These are phyloP conservation scores for Podaxis sp. DNA, from an alignment of 768 basidiomycete genomes.

Conservation along the genomic window DNA sequence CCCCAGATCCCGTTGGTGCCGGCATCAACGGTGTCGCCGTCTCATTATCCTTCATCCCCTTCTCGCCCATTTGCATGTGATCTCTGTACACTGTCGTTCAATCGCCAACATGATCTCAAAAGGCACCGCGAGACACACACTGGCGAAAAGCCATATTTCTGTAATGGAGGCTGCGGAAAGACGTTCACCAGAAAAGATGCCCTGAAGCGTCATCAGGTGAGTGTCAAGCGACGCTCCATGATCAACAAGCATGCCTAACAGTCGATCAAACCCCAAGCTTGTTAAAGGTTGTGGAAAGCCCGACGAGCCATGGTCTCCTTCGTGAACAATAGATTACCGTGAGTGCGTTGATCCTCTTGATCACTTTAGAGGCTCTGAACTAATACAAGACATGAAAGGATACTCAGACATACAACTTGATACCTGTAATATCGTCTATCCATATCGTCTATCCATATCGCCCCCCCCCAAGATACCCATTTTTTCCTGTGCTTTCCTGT, in stretches of 20 bases:
- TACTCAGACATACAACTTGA: not conserved
- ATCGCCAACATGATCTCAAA: constrained; percentile 82
- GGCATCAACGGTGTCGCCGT: constrained; percentile 22
- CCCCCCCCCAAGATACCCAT: not conserved
- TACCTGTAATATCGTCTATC: not conserved
- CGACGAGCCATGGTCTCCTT: constrained; percentile 42
- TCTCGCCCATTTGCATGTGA: constrained; percentile 63
- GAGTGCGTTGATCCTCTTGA: not conserved
- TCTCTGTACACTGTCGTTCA: constrained; percentile 77
- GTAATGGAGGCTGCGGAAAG: constrained; percentile 83
- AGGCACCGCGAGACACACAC: constrained; percentile 82
- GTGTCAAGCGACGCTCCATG: constrained; percentile 18
- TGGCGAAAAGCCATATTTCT: constrained; percentile 79
- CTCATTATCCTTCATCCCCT: constrained; percentile 54
- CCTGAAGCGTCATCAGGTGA: constrained; percentile 78
- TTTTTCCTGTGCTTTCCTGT: not conserved
- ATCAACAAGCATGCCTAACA: constrained; percentile 13
- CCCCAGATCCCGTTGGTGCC: constrained; percentile 32
- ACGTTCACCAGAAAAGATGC: constrained; percentile 87
- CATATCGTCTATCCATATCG: too few relatives aligned
- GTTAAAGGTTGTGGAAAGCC: constrained; percentile 77
- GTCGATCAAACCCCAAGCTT: constrained; percentile 37
- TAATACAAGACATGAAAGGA: not conserved
- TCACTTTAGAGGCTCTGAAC: not conserved
- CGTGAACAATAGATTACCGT: constrained; percentile 2